Evolutionary conservation across 108 stramenopile species (phyloP).

Genomic region (Nitzschia sp.): DNA sequence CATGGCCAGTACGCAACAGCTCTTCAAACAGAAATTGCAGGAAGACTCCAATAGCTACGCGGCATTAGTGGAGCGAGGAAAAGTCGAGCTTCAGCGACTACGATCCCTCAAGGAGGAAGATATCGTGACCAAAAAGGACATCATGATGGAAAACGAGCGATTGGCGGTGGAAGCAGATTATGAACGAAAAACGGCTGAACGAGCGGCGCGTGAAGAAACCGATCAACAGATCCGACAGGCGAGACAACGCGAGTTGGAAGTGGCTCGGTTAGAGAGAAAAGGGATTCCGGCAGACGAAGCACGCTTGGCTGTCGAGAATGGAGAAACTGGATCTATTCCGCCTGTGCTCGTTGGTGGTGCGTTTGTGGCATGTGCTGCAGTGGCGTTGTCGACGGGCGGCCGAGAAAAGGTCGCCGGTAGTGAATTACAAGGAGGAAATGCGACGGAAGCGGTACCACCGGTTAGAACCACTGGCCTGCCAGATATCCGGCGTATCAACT

Average conservation of each 20-base stretch:
- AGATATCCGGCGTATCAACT: no score
- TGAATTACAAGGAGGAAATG: neutral
- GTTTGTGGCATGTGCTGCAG: neutral
- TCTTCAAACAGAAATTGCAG: constrained; percentile 21
- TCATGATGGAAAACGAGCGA: constrained; percentile 30
- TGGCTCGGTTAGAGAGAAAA: no score
- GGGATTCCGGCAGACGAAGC: neutral
- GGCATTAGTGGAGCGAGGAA: constrained; percentile 23
- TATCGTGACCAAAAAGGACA: constrained; percentile 41
- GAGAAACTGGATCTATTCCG: no score
- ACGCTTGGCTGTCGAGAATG: no score
- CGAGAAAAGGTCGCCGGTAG: neutral
- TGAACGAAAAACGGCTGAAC: constrained; percentile 2
- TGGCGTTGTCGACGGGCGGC: neutral
- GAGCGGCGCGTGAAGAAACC: neutral
- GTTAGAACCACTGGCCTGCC: no score
- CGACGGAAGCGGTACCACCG: neutral
- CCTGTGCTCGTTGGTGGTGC: neutral
- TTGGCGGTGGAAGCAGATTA: constrained; percentile 23
- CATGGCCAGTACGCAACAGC: constrained; percentile 7
- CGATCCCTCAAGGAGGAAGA: constrained; percentile 5
- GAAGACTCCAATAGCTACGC: constrained; percentile 19
- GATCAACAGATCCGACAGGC: constrained; percentile 22
- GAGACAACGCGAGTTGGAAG: constrained; percentile 18
- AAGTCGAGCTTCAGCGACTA: constrained; percentile 20